These are phyloP conservation scores for Suhomyces guaymorum DNA, from an alignment of 1,139 yeast genomes.

Conservation along the genomic window DNA sequence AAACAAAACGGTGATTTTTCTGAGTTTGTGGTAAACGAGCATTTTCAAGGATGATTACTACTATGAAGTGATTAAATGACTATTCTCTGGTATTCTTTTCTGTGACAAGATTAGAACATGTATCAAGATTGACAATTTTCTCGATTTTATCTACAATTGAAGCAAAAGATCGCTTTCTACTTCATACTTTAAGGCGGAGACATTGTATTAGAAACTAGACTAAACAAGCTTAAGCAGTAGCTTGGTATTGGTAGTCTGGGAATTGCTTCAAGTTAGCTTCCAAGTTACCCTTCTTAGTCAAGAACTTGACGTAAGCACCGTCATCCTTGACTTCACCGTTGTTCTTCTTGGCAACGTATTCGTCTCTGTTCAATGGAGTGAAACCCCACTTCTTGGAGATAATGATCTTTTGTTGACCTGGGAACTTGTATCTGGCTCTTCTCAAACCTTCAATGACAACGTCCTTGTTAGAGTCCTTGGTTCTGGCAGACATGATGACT, in stretches of 20 bases:
- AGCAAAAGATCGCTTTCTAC: no score
- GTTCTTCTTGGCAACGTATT: conserved; percentile 90
- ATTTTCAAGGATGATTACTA: no score
- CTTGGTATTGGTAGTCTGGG: conserved; percentile 83
- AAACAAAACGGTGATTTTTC: no score
- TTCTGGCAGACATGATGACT: conserved; percentile 96
- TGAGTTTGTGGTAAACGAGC: no score
- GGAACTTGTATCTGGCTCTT: conserved; percentile 99
- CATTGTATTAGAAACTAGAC: conserved; percentile 10
- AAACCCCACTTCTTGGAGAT: conserved; percentile 99
- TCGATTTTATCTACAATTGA: no score
- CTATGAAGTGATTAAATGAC: no score
- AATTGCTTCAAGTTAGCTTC: conserved; percentile 88
- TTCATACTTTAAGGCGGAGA: no score
- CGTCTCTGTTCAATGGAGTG: conserved; percentile 98
- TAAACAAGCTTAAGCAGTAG: conserved; percentile 24
- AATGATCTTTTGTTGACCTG: conserved; percentile 99
- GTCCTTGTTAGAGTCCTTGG: conserved; percentile 96
- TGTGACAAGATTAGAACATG: no score
- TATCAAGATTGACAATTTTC: no score
- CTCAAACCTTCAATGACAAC: conserved; percentile 98
- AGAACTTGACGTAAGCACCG: conserved; percentile 99
- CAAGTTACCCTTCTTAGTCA: conserved; percentile 93
- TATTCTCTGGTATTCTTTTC: no score
- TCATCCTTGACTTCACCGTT: conserved; percentile 98